Conservation (phyloP, 1,284 basidiomycete species). For the Marasmius sp. region DNA sequence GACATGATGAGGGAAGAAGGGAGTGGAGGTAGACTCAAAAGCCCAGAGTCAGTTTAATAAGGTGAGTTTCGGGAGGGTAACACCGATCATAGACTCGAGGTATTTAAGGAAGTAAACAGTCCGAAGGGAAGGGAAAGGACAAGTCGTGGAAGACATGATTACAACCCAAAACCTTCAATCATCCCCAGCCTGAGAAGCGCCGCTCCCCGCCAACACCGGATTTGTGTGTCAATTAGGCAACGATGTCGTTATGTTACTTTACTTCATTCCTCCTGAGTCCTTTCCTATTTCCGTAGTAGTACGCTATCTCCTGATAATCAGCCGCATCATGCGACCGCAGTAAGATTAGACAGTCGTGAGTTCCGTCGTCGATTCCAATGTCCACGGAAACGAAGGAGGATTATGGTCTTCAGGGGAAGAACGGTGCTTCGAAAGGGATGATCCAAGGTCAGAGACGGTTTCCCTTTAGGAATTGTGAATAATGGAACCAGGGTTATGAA, state of each 20-base stretch:
- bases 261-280: too few relatives aligned
- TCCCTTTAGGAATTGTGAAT: too few relatives aligned
- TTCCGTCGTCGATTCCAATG: too few relatives aligned
- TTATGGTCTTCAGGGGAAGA: too few relatives aligned
- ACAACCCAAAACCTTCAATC: not conserved
- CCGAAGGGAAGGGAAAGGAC: not conserved
- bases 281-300: not conserved
- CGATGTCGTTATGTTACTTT: not conserved
- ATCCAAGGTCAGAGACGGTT: too few relatives aligned
- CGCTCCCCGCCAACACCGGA: slow-evolving; percentile 14
- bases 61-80: not conserved
- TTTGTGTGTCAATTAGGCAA: not conserved
- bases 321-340: too few relatives aligned
- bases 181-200: slow-evolving; percentile 4
- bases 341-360: too few relatives aligned
- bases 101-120: not conserved
- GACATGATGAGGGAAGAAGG: not conserved
- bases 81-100: not conserved
- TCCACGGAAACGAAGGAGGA: too few relatives aligned
- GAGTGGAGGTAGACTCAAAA: not conserved
- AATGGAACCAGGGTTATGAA: too few relatives aligned
- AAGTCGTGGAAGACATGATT: not conserved
- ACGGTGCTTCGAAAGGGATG: too few relatives aligned
- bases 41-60: not conserved
- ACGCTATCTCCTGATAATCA: not conserved